Conservation (phyloP, 1,139 yeast species). For the Wickerhamiella infanticola region DNA sequence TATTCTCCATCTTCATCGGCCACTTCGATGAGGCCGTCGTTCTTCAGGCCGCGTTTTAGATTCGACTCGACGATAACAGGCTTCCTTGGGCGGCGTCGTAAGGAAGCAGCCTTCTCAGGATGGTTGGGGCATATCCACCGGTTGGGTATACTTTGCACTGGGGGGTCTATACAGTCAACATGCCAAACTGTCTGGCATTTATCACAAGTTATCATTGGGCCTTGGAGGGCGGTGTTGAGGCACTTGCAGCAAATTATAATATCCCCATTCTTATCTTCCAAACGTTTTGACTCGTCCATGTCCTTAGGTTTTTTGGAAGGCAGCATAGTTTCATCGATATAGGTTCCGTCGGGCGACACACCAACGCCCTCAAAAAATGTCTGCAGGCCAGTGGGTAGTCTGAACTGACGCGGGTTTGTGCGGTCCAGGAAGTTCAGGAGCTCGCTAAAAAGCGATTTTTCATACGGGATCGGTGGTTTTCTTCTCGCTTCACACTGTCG, state of each 20-base stretch:
- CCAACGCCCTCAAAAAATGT: slow-evolving; percentile 63
- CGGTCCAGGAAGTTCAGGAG: slow-evolving; percentile 42
- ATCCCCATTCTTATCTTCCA: slow-evolving; percentile 48
- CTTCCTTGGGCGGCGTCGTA: slow-evolving; percentile 37
- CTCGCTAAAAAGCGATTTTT: slow-evolving; percentile 38
- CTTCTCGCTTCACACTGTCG: slow-evolving; percentile 38
- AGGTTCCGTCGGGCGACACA: slow-evolving; percentile 57
- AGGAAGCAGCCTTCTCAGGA: slow-evolving; percentile 37
- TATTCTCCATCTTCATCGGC: slow-evolving; percentile 26
- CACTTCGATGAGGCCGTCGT: slow-evolving; percentile 55
- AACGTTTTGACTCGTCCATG: slow-evolving; percentile 46
- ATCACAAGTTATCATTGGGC: slow-evolving; percentile 59
- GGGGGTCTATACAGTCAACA: slow-evolving; percentile 74
- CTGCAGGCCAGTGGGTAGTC: slow-evolving; percentile 50
- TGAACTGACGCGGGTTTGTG: slow-evolving; percentile 58
- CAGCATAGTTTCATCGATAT: slow-evolving; percentile 32
- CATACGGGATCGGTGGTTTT: slow-evolving; percentile 23
- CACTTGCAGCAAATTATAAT: slow-evolving; percentile 66
- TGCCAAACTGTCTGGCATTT: slow-evolving; percentile 86
- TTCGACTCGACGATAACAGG: slow-evolving; percentile 40
- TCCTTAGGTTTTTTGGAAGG: slow-evolving; percentile 26
- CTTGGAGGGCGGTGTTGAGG: slow-evolving; percentile 48
- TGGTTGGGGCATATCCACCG: slow-evolving; percentile 96
- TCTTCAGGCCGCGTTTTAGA: slow-evolving; percentile 44
- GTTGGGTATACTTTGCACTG: slow-evolving; percentile 43